phyloP scores from a whole-genome alignment of 306 rosid genomes.

The Oemleria cerasiformis region DNA sequence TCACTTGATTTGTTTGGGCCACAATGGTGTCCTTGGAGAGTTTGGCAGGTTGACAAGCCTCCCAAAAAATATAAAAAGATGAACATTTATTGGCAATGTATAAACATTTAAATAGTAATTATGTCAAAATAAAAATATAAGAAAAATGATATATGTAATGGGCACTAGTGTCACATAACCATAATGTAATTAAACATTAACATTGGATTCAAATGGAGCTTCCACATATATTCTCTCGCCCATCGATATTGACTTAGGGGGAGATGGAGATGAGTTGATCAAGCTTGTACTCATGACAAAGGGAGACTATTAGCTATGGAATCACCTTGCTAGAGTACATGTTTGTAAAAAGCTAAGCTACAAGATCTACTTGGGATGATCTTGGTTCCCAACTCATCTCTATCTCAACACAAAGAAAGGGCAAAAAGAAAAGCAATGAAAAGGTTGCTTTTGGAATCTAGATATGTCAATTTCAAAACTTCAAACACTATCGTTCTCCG shows the following conservation, averaged over 20 bases:
- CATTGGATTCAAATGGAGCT: conserved; percentile 46
- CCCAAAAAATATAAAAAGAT: neutral
- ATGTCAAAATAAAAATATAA: no score
- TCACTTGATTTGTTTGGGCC: conserved; percentile 27
- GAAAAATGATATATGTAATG: conserved; percentile 33
- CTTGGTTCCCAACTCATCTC: conserved; percentile 45
- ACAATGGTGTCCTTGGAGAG: conserved; percentile 5
- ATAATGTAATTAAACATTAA: conserved; percentile 40
- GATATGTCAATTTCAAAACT: conserved; percentile 18
- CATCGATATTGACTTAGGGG: conserved; percentile 53
- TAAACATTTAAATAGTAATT: conserved; percentile 19
- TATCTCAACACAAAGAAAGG: conserved; percentile 21
- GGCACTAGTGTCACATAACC: conserved; percentile 55
- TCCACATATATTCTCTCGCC: conserved; percentile 38
- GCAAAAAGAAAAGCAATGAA: conserved; percentile 3
- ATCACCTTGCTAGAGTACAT: conserved; percentile 55
- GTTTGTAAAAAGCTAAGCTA: conserved; percentile 62
- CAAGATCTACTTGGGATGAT: conserved; percentile 55
- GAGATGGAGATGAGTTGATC: conserved; percentile 29
- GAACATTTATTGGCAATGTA: neutral
- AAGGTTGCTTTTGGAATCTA: conserved; percentile 38
- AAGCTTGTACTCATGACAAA: conserved; percentile 55
- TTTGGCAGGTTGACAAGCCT: conserved; percentile 13
- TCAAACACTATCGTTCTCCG: neutral
- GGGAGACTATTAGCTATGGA: conserved; percentile 65